Evolutionary conservation across 805 yeast genomes (phyloP), one percentile per base, ranked within the genome.

Genomic region (Ogataea ramenticola): DNA sequence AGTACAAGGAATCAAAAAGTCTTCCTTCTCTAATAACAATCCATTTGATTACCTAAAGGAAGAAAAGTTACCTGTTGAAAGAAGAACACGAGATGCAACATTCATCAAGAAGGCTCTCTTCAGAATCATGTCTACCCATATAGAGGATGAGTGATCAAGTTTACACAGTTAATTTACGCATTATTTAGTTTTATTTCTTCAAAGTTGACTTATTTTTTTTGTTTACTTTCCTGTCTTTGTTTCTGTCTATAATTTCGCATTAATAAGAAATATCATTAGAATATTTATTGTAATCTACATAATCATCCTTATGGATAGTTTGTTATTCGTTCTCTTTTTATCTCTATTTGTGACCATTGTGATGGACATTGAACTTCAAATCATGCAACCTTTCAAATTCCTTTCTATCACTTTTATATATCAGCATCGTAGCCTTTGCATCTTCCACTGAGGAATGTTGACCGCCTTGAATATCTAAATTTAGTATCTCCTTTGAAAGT

Each of bases 381-480:
- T 39, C 20, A 29, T 45, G 10, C 2, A 58, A 40, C 38, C 63
- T 65, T 50, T 82, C 93, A 55, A 86, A 81, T 43, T 77, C 86
- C 43, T 66, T 68, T 56, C 77, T 81, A 49, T 77, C 74, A 42
- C 74, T 56, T 47, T 85, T 73, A 56, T 79, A 89, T n/a, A 89
- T 62, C 47, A 81, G 60, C 96, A 89, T 90, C 0, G 96, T 80
- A 1, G 90, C 90, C 55, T 77, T 77, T 0, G 96, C 96, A 66
- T 89, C 97, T 57, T 87, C 96, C 1, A 89, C 86, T 0, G 96
- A 86, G 3, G 93, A 83, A 65, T 90, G 96, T 48, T 79, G 73
- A 1, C 82, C 87, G 0, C 65, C 66, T 61, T 89, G 96, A 46
- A 89, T 86, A 10, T 77, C 80, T 2, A 74, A 44, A 1, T 74